phyloP scores from a whole-genome alignment of 495 filamentous ascomycete species.

The Aspergillus sclerotiicarbonarius region DNA sequence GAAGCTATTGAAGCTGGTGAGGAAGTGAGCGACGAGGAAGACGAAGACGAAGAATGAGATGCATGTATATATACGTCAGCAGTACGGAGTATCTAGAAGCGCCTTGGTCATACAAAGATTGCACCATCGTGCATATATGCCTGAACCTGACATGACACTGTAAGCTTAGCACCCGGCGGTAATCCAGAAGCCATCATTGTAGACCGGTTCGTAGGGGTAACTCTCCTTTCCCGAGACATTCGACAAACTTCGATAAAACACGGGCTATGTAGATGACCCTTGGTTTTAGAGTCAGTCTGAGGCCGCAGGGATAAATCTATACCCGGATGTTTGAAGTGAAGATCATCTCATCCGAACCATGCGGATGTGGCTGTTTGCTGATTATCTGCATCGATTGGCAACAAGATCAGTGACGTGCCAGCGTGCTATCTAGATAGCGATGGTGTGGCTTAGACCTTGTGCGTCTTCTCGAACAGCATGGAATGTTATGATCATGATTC shows the following conservation, averaged over 20 bases:
- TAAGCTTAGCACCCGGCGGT: no score
- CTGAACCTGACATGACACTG: no score
- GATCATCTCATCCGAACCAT: no score
- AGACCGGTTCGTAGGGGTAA: no score
- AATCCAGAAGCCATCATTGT: no score
- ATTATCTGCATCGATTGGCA: neutral
- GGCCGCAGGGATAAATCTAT: no score
- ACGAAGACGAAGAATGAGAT: constrained; percentile 29
- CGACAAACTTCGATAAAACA: no score
- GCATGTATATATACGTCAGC: neutral
- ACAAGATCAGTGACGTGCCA: neutral
- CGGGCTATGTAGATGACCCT: no score
- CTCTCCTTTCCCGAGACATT: no score
- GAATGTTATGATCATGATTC: neutral
- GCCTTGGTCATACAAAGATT: neutral
- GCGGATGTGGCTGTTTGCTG: neutral
- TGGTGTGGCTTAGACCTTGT: neutral
- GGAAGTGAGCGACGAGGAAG: constrained; percentile 65
- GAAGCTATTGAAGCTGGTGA: constrained; percentile 70
- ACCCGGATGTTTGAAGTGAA: no score
- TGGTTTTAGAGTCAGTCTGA: no score
- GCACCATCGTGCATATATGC: neutral
- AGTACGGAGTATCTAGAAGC: neutral
- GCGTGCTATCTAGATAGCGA: neutral
- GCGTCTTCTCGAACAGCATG: neutral